Percentiles rank a stretch among this genome's conserved stretches.
phyloP scores from a whole-genome alignment of 352 stramenopile species.

The Pythium plurisporium region DNA sequence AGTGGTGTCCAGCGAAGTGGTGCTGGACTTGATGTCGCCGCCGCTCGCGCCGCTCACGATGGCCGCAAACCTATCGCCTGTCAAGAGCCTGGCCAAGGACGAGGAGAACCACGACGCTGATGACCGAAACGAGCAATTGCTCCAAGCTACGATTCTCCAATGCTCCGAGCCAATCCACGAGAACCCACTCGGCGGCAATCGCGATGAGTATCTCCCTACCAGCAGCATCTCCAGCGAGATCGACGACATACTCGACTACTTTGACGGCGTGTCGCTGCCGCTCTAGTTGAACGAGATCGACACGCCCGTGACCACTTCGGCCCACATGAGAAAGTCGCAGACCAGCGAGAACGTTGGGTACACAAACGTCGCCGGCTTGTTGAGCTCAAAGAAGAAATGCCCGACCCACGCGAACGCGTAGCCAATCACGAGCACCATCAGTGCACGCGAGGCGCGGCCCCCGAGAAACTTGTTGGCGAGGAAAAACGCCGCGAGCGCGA shows the following conservation, averaged over 20 bases:
- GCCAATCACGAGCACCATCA: slow-evolving; percentile 27
- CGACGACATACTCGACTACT: slow-evolving; percentile 76
- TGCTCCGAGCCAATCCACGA: not conserved
- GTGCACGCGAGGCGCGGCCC: slow-evolving; percentile 19
- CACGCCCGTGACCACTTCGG: slow-evolving; percentile 35
- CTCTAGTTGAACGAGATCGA: slow-evolving; percentile 44
- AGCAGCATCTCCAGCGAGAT: slow-evolving; percentile 32
- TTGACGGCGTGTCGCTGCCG: slow-evolving; percentile 58
- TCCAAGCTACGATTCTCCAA: too few species aligned
- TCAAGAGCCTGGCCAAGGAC: not conserved
- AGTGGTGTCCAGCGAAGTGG: slow-evolving; percentile 1
- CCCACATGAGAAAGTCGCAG: slow-evolving; percentile 57
- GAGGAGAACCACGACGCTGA: not conserved
- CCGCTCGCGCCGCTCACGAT: slow-evolving; percentile 3
- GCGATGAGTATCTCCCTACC: not conserved
- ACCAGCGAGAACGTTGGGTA: slow-evolving; percentile 65
- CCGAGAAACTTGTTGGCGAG: slow-evolving; percentile 29
- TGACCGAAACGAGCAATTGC: not conserved
- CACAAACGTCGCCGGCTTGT: slow-evolving; percentile 58
- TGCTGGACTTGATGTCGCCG: slow-evolving; percentile 25
- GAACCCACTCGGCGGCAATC: not conserved
- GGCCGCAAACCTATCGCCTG: not conserved
- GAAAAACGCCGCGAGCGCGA: slow-evolving; percentile 32
- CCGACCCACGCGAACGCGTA: slow-evolving; percentile 64
- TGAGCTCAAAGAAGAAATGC: slow-evolving; percentile 63